Evolutionary conservation across 129 eudicot genomes (phyloP), one percentile per base, ranked within the genome.

Genomic region (Flaveria robusta): DNA sequence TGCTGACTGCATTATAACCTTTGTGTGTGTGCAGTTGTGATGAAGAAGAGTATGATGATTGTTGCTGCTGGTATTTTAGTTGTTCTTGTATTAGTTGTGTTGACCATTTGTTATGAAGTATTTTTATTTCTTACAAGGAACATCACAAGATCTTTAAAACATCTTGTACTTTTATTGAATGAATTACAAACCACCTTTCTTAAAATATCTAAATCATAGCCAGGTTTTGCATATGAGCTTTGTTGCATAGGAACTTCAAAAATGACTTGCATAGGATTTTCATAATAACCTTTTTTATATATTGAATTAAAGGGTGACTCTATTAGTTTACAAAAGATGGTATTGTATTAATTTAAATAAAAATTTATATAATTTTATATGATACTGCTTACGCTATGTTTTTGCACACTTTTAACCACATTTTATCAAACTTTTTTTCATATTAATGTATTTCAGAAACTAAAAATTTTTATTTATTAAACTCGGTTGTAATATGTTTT

Each of bases 61-160:
- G 62, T 80, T 18, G 79, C 68, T 79, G 83, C 49, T 54, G 58
- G 49, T 24, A 16, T 23, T 72, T 42, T 19, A 20, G 13, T n/a
- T 54, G 39, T 74, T 80, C 49, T 66, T 73, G 70, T 66, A 74
- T 73, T 80, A 73, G 70, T 67, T 79, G 37, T 71, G 69, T 74
- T 74, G 70, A 66, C 24, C 20, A 20, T 74, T 80, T 80, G 9
- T 11, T 54, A 27, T 74, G 71, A 24, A 74, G 67, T 70, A 34
- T 29, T 19, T 74, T 80, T 55, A 11, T 52, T 80, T 66, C 18
- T 43, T 55, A 66, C 45, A 18, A 74, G 83, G 75, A 66, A 43
- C 69, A 41, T 73, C 15, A 8, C 24, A 51, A 66, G 39, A 42
- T 51, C 24, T 51, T 74, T 80, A 23, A 5, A 46, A 7, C 27